phyloP scores from a whole-genome alignment of 2,329 filamentous ascomycete genomes.

The Ophiostoma perfectum region DNA sequence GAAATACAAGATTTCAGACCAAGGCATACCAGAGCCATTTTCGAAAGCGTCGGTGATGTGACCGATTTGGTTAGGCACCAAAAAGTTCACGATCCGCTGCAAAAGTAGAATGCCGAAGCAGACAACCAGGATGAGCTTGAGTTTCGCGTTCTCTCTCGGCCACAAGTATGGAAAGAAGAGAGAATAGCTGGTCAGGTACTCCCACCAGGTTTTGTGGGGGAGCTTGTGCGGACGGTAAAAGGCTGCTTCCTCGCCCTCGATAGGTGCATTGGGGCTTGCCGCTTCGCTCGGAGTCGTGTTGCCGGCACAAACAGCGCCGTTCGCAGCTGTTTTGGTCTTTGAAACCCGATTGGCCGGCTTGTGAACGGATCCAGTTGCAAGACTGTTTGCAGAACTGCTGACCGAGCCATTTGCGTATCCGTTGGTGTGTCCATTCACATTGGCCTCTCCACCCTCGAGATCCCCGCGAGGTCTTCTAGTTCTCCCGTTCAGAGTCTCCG shows the following conservation, averaged over 20 bases:
- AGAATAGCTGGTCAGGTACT: constrained; percentile 87
- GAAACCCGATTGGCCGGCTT: constrained; percentile 26
- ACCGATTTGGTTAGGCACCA: constrained; percentile 78
- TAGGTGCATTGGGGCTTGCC: neutral
- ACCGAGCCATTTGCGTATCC: constrained; percentile 31
- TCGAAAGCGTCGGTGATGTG: constrained; percentile 70
- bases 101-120: constrained; percentile 76
- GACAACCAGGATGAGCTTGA: constrained; percentile 73
- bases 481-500: constrained; percentile 25
- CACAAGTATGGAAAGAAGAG: constrained; percentile 96
- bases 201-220: constrained; percentile 88
- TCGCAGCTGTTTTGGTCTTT: neutral
- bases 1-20: constrained; percentile 68
- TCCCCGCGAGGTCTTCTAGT: neutral
- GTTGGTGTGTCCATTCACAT: constrained; percentile 24
- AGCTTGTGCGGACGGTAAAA: constrained; percentile 87
- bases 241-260: constrained; percentile 59
- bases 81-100: constrained; percentile 78
- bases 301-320: neutral
- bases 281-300: neutral
- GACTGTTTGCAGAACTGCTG: constrained; percentile 30
- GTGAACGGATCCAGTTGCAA: constrained; percentile 31
- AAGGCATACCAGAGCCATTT: constrained; percentile 51
- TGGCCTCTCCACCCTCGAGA: constrained; percentile 11
- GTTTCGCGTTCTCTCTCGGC: constrained; percentile 69